Evolutionary conservation across 2,329 filamentous ascomycete genomes (phyloP).

Genomic region (Fusarium austroafricanum): DNA sequence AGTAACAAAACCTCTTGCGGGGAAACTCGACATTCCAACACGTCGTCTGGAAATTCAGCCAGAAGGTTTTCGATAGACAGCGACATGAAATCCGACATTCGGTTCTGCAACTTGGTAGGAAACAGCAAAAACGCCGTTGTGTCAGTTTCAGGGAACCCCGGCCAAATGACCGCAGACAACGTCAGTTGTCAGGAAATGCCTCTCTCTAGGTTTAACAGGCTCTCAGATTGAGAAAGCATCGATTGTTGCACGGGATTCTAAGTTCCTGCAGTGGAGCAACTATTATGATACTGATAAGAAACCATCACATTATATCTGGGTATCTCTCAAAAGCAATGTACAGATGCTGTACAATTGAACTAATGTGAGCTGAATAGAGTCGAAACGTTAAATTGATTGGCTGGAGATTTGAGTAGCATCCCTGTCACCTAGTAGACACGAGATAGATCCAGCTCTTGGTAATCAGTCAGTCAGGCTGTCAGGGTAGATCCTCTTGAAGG

Average conservation of each 20-base stretch:
- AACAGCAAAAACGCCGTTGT: conserved; percentile 31
- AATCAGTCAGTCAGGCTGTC: no score
- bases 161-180: conserved; percentile 24
- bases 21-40: conserved; percentile 17
- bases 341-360: conserved; percentile 3
- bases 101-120: conserved; percentile 27
- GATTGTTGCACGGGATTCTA: neutral
- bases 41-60: conserved; percentile 2
- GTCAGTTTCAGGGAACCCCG: conserved; percentile 41
- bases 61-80: neutral
- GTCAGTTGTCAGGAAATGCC: conserved; percentile 1
- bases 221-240: neutral
- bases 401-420: conserved; percentile 6
- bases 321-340: conserved; percentile 8
- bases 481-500: conserved; percentile 18
- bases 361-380: neutral
- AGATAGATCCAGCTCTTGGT: neutral
- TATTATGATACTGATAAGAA: conserved; percentile 5
- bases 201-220: neutral
- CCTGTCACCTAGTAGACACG: neutral
- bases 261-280: neutral
- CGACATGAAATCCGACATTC: conserved; percentile 12
- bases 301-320: neutral
- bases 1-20: neutral
- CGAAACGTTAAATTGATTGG: conserved; percentile 20